Conservation (phyloP, 371 early-diverging fungal genomes). For the Actinomucor elegans region DNA sequence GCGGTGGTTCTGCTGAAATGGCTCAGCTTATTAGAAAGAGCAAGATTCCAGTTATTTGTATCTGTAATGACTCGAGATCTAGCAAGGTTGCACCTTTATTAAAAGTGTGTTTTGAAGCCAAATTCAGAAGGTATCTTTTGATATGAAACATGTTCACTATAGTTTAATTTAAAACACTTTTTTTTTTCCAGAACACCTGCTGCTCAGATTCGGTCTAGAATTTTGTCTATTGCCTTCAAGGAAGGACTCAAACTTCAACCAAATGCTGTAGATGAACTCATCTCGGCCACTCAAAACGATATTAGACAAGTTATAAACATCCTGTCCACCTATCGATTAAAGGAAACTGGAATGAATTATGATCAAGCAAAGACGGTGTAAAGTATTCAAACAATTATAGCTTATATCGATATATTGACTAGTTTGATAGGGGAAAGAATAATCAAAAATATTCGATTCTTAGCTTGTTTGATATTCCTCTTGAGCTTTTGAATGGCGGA, state of each 20-base stretch:
- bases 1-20: constrained; percentile 96
- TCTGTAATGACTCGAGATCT: constrained; percentile 96
- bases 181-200: constrained; percentile 35
- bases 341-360: constrained; percentile 66
- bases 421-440: constrained; percentile 30
- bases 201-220: constrained; percentile 62
- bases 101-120: constrained; percentile 87
- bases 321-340: constrained; percentile 85
- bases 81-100: constrained; percentile 90
- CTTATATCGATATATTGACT: not conserved
- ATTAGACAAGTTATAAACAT: constrained; percentile 98
- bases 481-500: constrained; percentile 59
- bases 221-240: constrained; percentile 74
- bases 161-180: not conserved
- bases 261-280: constrained; percentile 89
- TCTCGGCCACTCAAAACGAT: constrained; percentile 85
- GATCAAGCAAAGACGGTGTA: constrained; percentile 81
- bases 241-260: constrained; percentile 83
- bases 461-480: constrained; percentile 86
- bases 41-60: constrained; percentile 98
- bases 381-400: constrained; percentile 14
- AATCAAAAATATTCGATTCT: constrained; percentile 80
- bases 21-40: constrained; percentile 90
- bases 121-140: constrained; percentile 73
- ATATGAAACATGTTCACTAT: not conserved